These are phyloP conservation scores for Debaryomyces robertsiae DNA, from an alignment of 1,139 yeast species.

Conservation along the genomic window DNA sequence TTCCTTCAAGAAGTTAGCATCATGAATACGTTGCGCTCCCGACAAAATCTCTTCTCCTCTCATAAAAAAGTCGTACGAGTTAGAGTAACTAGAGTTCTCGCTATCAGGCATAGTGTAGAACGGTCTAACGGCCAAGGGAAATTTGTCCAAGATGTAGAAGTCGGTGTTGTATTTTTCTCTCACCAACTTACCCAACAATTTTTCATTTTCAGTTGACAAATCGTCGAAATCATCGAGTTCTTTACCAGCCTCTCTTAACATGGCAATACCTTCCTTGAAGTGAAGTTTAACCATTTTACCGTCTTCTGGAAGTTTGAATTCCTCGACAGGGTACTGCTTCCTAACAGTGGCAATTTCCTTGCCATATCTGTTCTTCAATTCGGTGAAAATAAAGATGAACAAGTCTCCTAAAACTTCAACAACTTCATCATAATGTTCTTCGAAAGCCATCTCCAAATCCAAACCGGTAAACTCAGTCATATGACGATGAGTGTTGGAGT, in stretches of 20 bases:
- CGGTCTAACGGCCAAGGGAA: slow-evolving; percentile 96
- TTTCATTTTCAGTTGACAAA: slow-evolving; percentile 91
- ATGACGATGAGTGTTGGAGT: slow-evolving; percentile 98
- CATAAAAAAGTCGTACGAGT: slow-evolving; percentile 98
- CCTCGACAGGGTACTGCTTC: slow-evolving; percentile 96
- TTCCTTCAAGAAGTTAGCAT: slow-evolving; percentile 75
- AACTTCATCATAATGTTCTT: slow-evolving; percentile 96
- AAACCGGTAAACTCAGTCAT: slow-evolving; percentile 98
- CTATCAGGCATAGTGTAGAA: slow-evolving; percentile 99
- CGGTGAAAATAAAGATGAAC: slow-evolving; percentile 84
- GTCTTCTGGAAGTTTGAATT: slow-evolving; percentile 85
- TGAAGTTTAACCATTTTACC: slow-evolving; percentile 90
- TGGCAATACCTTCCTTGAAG: slow-evolving; percentile 85
- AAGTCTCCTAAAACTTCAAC: slow-evolving; percentile 80
- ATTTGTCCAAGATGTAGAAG: slow-evolving; percentile 95
- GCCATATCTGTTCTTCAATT: slow-evolving; percentile 76
- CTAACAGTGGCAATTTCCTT: slow-evolving; percentile 89
- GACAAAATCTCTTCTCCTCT: slow-evolving; percentile 98
- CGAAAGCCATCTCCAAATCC: slow-evolving; percentile 97
- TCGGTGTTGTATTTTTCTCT: slow-evolving; percentile 95
- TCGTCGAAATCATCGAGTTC: slow-evolving; percentile 88
- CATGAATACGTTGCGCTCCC: slow-evolving; percentile 99
- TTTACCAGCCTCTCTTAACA: slow-evolving; percentile 80
- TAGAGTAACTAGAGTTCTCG: slow-evolving; percentile 86
- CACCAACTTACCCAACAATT: slow-evolving; percentile 85